phyloP scores from a whole-genome alignment of 2,329 filamentous ascomycete species.

The Alternaria tenuissima region DNA sequence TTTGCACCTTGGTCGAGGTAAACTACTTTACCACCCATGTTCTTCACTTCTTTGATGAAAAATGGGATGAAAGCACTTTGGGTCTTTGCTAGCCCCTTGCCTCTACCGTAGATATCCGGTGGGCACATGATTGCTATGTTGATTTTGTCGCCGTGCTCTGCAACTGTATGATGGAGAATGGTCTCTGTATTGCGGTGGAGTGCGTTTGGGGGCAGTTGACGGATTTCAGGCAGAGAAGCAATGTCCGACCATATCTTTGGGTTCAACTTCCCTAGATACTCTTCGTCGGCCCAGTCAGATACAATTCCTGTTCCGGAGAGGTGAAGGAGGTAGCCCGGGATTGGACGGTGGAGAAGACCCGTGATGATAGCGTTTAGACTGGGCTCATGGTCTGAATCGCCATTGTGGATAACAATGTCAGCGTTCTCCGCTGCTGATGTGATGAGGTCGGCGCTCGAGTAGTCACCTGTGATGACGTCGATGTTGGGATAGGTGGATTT shows the following conservation, averaged over 20 bases:
- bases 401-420: conserved; percentile 58
- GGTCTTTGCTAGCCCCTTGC: conserved; percentile 55
- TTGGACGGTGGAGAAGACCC: conserved; percentile 58
- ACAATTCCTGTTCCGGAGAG: conserved; percentile 65
- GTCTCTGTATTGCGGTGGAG: conserved; percentile 73
- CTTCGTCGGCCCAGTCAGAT: conserved; percentile 52
- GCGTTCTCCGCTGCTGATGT: conserved; percentile 57
- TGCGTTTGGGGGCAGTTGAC: conserved; percentile 62
- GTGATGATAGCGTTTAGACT: conserved; percentile 57
- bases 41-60: conserved; percentile 49
- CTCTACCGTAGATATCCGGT: conserved; percentile 68
- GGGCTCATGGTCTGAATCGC: conserved; percentile 40
- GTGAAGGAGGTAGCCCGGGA: conserved; percentile 60
- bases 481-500: conserved; percentile 51
- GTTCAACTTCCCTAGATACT: conserved; percentile 30
- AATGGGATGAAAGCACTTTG: conserved; percentile 54
- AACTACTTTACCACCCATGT: conserved; percentile 55
- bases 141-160: conserved; percentile 52
- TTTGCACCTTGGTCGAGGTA: conserved; percentile 65
- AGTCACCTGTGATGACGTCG: conserved; percentile 58
- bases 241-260: conserved; percentile 65
- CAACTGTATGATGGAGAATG: conserved; percentile 64
- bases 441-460: conserved; percentile 57
- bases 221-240: conserved; percentile 59
- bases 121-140: conserved; percentile 65